Evolutionary conservation across 176 grass and related monocot species (phyloP).

Genomic region (Tillandsia leiboldiana): DNA sequence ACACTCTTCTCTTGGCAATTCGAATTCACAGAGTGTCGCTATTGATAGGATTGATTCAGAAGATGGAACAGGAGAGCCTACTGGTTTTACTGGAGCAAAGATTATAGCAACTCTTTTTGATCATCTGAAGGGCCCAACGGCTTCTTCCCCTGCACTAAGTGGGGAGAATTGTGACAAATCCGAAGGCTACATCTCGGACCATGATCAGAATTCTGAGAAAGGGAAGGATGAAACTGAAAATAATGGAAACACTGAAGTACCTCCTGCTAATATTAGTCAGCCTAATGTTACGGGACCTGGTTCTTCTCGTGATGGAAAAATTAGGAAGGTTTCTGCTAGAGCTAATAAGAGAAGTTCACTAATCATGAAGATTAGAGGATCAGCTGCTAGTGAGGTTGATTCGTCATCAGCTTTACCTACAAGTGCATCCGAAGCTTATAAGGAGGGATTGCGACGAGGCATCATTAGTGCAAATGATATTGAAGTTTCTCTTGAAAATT

Average conservation of each 20-base stretch:
- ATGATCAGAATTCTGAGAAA: constrained; percentile 49
- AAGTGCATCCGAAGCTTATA: constrained; percentile 75
- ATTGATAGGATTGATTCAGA: constrained; percentile 49
- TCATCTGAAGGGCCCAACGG: constrained; percentile 35
- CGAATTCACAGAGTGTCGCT: constrained; percentile 33
- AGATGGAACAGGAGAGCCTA: constrained; percentile 46
- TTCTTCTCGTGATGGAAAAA: constrained; percentile 39
- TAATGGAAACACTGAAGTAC: constrained; percentile 52
- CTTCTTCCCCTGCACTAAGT: not conserved
- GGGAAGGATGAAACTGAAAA: constrained; percentile 47
- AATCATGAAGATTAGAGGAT: constrained; percentile 61
- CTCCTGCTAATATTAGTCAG: constrained; percentile 45
- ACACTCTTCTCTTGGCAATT: constrained; percentile 37
- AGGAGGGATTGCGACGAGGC: constrained; percentile 74
- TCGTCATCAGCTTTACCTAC: constrained; percentile 46
- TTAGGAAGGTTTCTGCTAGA: constrained; percentile 40
- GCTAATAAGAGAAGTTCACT: constrained; percentile 61
- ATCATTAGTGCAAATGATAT: constrained; percentile 77
- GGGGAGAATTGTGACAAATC: constrained; percentile 36
- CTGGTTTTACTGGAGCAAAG: constrained; percentile 57
- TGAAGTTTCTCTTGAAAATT: constrained; percentile 76
- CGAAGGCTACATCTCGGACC: constrained; percentile 36
- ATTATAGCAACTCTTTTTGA: constrained; percentile 67
- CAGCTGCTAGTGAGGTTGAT: constrained; percentile 66
- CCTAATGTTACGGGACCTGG: constrained; percentile 4